Percentiles rank a stretch among this genome's conserved stretches.
phyloP scores from a whole-genome alignment of 2,329 filamentous ascomycete genomes.

The Alternaria angustiovoidea region DNA sequence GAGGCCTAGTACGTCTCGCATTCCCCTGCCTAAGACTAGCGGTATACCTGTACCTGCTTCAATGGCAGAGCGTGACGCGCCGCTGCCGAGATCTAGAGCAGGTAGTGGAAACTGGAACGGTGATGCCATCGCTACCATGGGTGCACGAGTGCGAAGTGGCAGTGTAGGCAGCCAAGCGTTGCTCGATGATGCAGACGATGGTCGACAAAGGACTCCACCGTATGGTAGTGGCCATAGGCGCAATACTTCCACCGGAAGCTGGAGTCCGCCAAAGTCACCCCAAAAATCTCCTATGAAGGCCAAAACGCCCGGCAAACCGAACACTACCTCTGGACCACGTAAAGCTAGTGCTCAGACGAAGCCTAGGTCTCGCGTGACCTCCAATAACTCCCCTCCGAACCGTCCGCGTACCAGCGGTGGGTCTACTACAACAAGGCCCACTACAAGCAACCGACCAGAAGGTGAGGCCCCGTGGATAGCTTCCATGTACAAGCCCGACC shows the following conservation, averaged over 20 bases:
- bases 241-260: conserved; percentile 33
- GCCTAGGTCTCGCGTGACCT: conserved; percentile 48
- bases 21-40: conserved; percentile 84
- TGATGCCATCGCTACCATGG: conserved; percentile 66
- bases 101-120: conserved; percentile 66
- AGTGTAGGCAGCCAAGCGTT: conserved; percentile 65
- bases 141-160: conserved; percentile 73
- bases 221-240: conserved; percentile 30
- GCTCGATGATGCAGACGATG: conserved; percentile 58
- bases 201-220: conserved; percentile 34
- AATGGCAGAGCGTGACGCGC: conserved; percentile 76
- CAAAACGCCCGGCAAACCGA: conserved; percentile 49
- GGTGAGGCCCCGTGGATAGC: conserved; percentile 96
- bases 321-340: conserved; percentile 44
- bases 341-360: conserved; percentile 41
- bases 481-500: conserved; percentile 94
- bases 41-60: conserved; percentile 76
- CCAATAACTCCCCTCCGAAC: conserved; percentile 54
- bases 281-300: conserved; percentile 50
- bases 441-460: conserved; percentile 79
- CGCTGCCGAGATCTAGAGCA: conserved; percentile 67
- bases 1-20: conserved; percentile 72
- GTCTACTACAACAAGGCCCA: conserved; percentile 54
- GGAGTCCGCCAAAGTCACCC: conserved; percentile 41
- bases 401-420: conserved; percentile 71